Evolutionary conservation across 176 grass and related monocot species (phyloP).

Genomic region (Oryza officinalis): DNA sequence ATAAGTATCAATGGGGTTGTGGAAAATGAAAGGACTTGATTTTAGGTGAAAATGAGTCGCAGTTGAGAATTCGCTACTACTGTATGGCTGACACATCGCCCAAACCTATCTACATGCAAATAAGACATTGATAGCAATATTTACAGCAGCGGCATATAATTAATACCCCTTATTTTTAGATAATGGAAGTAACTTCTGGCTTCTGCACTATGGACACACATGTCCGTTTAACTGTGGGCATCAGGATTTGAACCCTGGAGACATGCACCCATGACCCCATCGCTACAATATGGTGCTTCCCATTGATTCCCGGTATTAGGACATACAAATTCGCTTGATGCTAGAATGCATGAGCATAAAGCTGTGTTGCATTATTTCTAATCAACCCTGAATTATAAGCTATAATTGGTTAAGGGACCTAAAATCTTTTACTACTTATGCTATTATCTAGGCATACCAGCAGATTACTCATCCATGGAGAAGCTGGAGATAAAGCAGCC

Average conservation of each 20-base stretch:
- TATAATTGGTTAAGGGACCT: neutral
- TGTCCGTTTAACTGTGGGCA: no score
- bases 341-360: constrained; percentile 1
- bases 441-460: constrained; percentile 56
- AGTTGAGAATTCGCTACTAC: neutral
- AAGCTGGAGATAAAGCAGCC: constrained; percentile 77
- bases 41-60: neutral
- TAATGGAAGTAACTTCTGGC: no score
- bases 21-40: neutral
- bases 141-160: neutral
- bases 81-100: neutral
- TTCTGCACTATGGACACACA: no score
- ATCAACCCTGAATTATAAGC: neutral
- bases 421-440: constrained; percentile 3
- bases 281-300: no score
- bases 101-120: neutral
- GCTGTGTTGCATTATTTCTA: neutral
- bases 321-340: neutral
- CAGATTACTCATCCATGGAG: constrained; percentile 76
- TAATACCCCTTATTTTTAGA: neutral
- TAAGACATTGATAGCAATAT: neutral
- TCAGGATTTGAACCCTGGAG: no score
- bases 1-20: neutral
- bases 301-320: neutral
- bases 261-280: no score